phyloP scores from a whole-genome alignment of 176 grass and related monocot genomes.

The Eleusine coracana region DNA sequence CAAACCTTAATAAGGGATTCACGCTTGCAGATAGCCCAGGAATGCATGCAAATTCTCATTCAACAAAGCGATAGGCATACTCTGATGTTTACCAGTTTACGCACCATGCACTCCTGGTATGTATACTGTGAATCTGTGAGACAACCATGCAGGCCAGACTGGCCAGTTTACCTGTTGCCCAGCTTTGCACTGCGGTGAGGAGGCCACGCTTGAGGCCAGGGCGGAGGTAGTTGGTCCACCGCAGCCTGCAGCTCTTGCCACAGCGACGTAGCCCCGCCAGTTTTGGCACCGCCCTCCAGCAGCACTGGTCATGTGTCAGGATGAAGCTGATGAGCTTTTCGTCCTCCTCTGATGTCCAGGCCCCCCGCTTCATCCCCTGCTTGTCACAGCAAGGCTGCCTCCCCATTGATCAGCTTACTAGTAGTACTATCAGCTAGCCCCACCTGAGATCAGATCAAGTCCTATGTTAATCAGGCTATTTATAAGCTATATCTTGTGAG shows the following conservation, averaged over 20 bases:
- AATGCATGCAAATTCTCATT: slow-evolving; percentile 9
- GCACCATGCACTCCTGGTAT: neutral
- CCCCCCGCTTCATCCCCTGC: slow-evolving; percentile 64
- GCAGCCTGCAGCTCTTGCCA: slow-evolving; percentile 81
- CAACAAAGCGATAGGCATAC: slow-evolving; percentile 8
- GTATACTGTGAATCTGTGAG: no score
- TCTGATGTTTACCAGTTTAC: neutral
- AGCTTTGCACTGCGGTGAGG: slow-evolving; percentile 60
- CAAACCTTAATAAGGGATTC: slow-evolving; percentile 9
- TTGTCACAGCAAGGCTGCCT: slow-evolving; percentile 80
- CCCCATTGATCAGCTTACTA: slow-evolving; percentile 50
- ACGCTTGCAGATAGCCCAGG: neutral
- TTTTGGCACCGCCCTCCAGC: slow-evolving; percentile 76
- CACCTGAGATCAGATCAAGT: slow-evolving; percentile 20
- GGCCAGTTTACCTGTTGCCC: slow-evolving; percentile 53
- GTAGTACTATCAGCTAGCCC: neutral
- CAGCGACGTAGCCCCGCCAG: slow-evolving; percentile 69
- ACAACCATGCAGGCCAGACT: neutral
- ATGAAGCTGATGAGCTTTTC: slow-evolving; percentile 79
- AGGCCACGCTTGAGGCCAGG: slow-evolving; percentile 84
- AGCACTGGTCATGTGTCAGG: slow-evolving; percentile 64
- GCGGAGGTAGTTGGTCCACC: slow-evolving; percentile 84
- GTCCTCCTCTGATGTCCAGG: slow-evolving; percentile 81
- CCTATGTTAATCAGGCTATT: slow-evolving; percentile 28
- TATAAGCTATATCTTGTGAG: slow-evolving; percentile 6